phyloP scores from a whole-genome alignment of 1,139 yeast species.

The Debaryomyces psychrophilus region DNA sequence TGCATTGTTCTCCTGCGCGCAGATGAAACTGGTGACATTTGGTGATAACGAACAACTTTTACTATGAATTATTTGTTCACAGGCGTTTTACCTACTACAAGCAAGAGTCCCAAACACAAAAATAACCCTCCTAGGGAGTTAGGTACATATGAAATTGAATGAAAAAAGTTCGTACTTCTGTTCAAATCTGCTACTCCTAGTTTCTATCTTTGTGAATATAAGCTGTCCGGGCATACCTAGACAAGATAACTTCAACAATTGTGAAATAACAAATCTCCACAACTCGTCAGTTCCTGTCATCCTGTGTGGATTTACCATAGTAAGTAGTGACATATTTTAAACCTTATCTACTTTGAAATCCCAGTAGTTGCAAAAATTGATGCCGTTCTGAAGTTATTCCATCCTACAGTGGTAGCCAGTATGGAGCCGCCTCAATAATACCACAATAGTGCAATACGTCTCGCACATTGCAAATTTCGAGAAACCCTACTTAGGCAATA shows the following conservation, averaged over 20 bases:
- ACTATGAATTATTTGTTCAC: no score
- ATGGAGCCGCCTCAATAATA: not conserved
- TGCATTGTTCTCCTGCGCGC: no score
- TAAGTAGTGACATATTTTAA: not conserved
- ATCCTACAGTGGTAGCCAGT: no score
- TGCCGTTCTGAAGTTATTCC: not conserved
- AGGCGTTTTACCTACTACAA: no score
- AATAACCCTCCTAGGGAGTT: no score
- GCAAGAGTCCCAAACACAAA: no score
- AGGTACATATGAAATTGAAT: no score
- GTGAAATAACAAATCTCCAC: not conserved
- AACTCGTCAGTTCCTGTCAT: not conserved
- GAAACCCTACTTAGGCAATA: no score
- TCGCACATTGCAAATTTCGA: not conserved
- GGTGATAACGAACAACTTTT: no score
- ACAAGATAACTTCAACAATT: not conserved
- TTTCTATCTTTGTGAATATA: not conserved
- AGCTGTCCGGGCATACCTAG: not conserved
- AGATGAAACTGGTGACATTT: no score
- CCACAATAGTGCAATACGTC: not conserved
- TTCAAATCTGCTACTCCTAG: not conserved
- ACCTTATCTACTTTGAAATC: not conserved
- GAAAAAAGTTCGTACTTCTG: no score
- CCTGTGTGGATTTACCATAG: not conserved
- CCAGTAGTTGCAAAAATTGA: not conserved